Evolutionary conservation across 164 flowering plant species (phyloP), one percentile per base, ranked within the genome.

Genomic region (Vitis cinerea): DNA sequence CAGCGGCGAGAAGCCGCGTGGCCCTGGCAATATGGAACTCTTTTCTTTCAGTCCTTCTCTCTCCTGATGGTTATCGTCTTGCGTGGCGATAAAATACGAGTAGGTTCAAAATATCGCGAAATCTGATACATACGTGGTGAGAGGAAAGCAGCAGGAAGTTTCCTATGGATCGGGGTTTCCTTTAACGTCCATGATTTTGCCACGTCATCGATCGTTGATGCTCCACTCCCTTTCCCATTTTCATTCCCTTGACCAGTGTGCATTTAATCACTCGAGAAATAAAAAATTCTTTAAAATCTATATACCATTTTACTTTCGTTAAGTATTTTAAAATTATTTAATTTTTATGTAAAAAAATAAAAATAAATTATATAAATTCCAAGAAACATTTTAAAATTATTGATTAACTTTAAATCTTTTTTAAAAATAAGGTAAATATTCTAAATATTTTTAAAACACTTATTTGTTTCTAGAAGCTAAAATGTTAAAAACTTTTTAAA

Each of bases 1-100:
- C 85, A 27, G 82, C 83, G 81, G 71, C 90, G 85, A 60, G 76
- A 71, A 60, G 89, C 89, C 89, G 87, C 87, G 87, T 84, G 87
- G 79, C 83, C 57, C 3, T 12, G 53, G n/a, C 8, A 49, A 0
- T 7, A 70, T 53, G 77, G 61, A 50, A 47, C 59, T 52, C 58
- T 17, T 50, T 30, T 19, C 61, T 55, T 17, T 14, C 57, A 16
- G 63, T 57, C 19, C 61, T 47, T 12, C 67, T 58, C n/a, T 14
- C 57, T 8, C 9, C 16, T 49, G 27, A 23, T 23, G 27, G 27
- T 23, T 23, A 23, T 23, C 27, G 27, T 23, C 59, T 31, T 29
- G 8, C 12, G 11, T 50, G n/a, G 8, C 50, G 69, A 48, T 2
- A 14, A 68, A 37, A 2, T 15, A 8, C 9, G 8, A 37, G 37